Evolutionary conservation across 208 protist genomes (phyloP).

Genomic region (Leishmania turanica): DNA sequence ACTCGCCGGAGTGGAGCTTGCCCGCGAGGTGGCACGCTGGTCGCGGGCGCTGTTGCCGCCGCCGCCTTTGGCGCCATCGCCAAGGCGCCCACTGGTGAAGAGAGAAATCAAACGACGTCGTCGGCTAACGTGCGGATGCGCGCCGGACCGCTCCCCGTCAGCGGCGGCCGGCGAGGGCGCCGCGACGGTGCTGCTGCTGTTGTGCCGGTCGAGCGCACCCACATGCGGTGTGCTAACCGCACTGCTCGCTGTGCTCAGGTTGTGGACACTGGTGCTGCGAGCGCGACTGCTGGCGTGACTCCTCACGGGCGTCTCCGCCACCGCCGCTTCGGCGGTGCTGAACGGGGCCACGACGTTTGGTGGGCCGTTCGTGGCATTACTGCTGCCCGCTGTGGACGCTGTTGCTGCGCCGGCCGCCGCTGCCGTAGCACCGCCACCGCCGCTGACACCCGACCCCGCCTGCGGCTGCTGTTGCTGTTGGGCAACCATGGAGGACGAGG

Average conservation of each 20-base stretch:
- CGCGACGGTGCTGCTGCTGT: neutral
- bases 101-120: slow-evolving; percentile 29
- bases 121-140: slow-evolving; percentile 1
- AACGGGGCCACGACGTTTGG: neutral
- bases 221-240: neutral
- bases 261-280: neutral
- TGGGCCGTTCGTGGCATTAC: neutral
- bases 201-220: neutral
- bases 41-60: neutral
- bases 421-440: slow-evolving; percentile 4
- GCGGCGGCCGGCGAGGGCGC: neutral
- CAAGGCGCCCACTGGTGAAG: slow-evolving; percentile 32
- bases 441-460: neutral
- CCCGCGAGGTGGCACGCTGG: neutral
- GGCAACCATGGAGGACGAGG: slow-evolving; percentile 47
- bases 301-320: neutral
- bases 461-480: slow-evolving; percentile 31
- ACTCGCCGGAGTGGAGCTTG: neutral
- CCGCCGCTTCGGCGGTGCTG: neutral
- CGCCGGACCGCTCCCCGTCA: neutral
- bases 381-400: neutral
- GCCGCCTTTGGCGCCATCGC: neutral
- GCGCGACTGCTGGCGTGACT: neutral
- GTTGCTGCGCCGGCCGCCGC: neutral
- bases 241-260: slow-evolving; percentile 4